phyloP scores from a whole-genome alignment of 768 basidiomycete genomes.

The Lenzites betulinus region DNA sequence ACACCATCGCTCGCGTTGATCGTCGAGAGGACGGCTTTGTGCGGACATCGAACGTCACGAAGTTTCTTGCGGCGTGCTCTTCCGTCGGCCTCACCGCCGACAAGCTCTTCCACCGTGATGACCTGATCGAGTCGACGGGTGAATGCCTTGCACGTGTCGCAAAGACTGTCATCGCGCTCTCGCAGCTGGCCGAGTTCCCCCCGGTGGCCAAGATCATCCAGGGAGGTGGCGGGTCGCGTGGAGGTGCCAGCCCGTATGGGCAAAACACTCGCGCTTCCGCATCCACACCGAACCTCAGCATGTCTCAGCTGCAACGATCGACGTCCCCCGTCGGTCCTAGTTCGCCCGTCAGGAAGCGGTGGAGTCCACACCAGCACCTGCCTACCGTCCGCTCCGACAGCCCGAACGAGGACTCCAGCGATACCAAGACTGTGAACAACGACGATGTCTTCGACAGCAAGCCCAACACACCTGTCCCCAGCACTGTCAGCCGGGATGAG shows the following conservation, averaged over 20 bases:
- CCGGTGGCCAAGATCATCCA: constrained; percentile 47
- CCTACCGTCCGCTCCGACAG: constrained; percentile 59
- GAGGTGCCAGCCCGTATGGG: constrained; percentile 28
- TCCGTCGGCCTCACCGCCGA: constrained; percentile 62
- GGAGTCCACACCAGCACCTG: constrained; percentile 52
- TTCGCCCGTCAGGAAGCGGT: constrained; percentile 46
- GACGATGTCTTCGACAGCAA: constrained; percentile 23
- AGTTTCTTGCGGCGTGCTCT: constrained; percentile 76
- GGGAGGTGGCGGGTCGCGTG: constrained; percentile 30
- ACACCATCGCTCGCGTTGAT: constrained; percentile 62
- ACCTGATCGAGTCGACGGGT: constrained; percentile 60
- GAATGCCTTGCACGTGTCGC: constrained; percentile 75
- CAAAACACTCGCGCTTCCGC: constrained; percentile 51
- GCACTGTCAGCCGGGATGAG: constrained; percentile 38
- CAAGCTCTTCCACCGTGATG: constrained; percentile 68
- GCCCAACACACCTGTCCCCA: constrained; percentile 18
- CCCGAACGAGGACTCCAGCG: constrained; percentile 44
- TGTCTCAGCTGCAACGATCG: constrained; percentile 36
- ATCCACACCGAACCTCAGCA: constrained; percentile 62
- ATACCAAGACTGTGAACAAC: constrained; percentile 34
- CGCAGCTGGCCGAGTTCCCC: constrained; percentile 61
- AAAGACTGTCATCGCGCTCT: constrained; percentile 66
- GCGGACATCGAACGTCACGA: constrained; percentile 70
- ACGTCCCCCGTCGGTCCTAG: constrained; percentile 37
- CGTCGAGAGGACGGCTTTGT: constrained; percentile 65